Evolutionary conservation across 179 eudicot species (phyloP), one percentile per base, ranked within the genome.

Genomic region (Beta macrorhiza): DNA sequence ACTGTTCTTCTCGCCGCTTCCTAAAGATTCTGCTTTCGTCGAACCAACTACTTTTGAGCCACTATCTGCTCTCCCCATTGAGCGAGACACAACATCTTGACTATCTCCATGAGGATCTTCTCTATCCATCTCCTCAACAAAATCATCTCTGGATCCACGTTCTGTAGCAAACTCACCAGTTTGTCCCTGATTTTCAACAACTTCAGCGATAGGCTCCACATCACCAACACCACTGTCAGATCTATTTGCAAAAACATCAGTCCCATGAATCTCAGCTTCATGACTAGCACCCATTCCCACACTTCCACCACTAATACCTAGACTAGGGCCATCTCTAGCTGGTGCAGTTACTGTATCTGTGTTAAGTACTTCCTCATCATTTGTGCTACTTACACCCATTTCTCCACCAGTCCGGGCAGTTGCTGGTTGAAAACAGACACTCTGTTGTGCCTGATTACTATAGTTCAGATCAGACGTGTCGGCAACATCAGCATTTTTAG

Each of bases 231-330:
- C 93, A 83, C 99, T 97, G 69, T 93, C 97, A 74, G 95, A 86
- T 85, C 98, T 90, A 71, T 97, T 89, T 52, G 92, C 91, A 84
- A 92, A 96, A 77, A 86, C 82, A 80, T 96, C 96, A 84, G 84
- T 84, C 25, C 98, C 99, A 78, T 97, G 99, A 62, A 97, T 91
- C 85, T 97, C 98, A 84, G 99, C 99, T 84, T 97, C 99, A 85
- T 97, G 97, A 83, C 98, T 97, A 81, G 97, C 97, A 77, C 97
- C 99, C 99, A 97, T 97, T 75, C 99, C 98, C 73, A 97, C 97
- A 92, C 99, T 97, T 84, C 99, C 98, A 77, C 97, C 98, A 81
- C 99, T 97, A 57, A 94, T 84, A 63, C 95, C 99, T 80, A 97
- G 83, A 86, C 99, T 97, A 75, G 90, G 91, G 10, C 92, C 95